Conservation (phyloP, 1,284 basidiomycete genomes). For the Sanguinoderma infundibulare region DNA sequence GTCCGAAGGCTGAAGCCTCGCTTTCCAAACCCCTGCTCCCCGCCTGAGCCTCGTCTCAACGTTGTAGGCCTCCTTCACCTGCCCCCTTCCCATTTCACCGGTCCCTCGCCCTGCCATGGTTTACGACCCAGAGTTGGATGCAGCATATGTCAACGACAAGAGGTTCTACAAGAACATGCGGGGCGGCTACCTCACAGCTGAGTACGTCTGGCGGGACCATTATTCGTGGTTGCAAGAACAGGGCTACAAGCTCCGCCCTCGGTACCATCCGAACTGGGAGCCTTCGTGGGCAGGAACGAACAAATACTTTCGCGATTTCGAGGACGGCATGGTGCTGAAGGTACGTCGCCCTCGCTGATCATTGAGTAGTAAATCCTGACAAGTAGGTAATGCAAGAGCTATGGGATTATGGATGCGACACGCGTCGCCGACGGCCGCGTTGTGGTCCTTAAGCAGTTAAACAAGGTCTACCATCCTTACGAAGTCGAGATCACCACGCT, state of each 20-base stretch:
- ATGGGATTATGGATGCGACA: constrained; percentile 14
- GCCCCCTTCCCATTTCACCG: no score
- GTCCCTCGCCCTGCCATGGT: no score
- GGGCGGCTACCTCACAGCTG: neutral
- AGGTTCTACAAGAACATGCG: neutral
- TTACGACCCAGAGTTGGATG: no score
- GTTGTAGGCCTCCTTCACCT: no score
- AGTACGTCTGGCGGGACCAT: constrained; percentile 12
- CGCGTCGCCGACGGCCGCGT: constrained; percentile 10
- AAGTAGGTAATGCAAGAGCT: neutral
- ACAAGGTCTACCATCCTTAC: neutral
- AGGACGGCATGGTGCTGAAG: constrained; percentile 5
- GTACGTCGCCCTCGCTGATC: neutral
- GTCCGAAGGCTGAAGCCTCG: no score
- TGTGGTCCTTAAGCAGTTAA: constrained; percentile 14
- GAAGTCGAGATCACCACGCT: constrained; percentile 24
- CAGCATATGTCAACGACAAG: neutral
- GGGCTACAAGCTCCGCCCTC: constrained; percentile 24
- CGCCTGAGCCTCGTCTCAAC: no score
- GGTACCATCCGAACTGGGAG: constrained; percentile 21
- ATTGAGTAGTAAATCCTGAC: neutral
- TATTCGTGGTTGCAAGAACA: constrained; percentile 18
- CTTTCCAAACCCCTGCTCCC: no score
- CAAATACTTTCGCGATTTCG: neutral
- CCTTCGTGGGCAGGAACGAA: constrained; percentile 17